Evolutionary conservation across 306 rosid species (phyloP).

Genomic region (Vigna angularis): DNA sequence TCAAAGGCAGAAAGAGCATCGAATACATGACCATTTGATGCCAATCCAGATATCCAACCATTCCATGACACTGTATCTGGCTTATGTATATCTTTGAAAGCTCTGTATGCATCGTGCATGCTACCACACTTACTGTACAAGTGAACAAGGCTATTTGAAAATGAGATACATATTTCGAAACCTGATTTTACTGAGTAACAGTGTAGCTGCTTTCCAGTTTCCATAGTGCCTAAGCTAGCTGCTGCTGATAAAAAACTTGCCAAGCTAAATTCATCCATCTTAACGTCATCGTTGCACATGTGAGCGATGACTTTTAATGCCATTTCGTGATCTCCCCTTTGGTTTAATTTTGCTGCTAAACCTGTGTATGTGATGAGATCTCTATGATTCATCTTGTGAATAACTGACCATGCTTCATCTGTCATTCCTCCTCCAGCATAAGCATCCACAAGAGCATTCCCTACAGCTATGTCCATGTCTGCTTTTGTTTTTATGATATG

Average conservation of each 20-base stretch:
- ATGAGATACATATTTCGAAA: conserved; percentile 50
- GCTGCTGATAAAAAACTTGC: conserved; percentile 75
- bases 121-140: conserved; percentile 71
- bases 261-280: conserved; percentile 69
- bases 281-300: conserved; percentile 57
- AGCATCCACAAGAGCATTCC: conserved; percentile 77
- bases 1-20: conserved; percentile 69
- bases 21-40: conserved; percentile 55
- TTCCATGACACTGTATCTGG: conserved; percentile 77
- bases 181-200: conserved; percentile 65
- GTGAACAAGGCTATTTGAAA: conserved; percentile 63
- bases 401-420: conserved; percentile 58
- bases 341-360: conserved; percentile 66
- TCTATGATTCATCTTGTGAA: conserved; percentile 56
- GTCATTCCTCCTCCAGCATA: conserved; percentile 65
- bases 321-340: conserved; percentile 58
- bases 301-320: conserved; percentile 54
- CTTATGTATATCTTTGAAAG: conserved; percentile 54
- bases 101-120: conserved; percentile 55
- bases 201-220: conserved; percentile 69
- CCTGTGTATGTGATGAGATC: conserved; percentile 70
- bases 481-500: conserved; percentile 59
- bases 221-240: conserved; percentile 61
- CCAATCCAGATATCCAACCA: conserved; percentile 63
- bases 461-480: conserved; percentile 54